Conservation (phyloP, 306 rosid species). For the Vigna trinervia region DNA sequence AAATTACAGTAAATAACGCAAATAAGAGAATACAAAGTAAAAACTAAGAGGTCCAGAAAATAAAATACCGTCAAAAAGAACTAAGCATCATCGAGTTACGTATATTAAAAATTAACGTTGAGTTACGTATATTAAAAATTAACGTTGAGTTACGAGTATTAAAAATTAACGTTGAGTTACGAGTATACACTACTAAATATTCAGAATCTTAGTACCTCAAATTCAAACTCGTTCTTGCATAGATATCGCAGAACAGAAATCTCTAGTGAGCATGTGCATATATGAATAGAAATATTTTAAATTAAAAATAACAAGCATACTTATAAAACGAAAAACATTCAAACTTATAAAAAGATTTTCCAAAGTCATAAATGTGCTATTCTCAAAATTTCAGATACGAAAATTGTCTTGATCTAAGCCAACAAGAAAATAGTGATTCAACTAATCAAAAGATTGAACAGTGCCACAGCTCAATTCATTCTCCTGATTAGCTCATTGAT, state of each 20-base stretch:
- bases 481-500: slow-evolving; percentile 89
- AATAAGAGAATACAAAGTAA: no score
- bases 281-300: not conserved
- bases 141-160: no score
- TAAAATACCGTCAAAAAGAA: no score
- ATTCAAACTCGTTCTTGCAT: not conserved
- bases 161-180: no score
- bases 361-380: slow-evolving; percentile 19
- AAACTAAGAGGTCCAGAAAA: no score
- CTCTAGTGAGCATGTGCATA: not conserved
- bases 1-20: no score
- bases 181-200: no score
- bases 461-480: slow-evolving; percentile 58
- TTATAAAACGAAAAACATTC: slow-evolving; percentile 23
- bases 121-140: no score
- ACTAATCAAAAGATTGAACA: slow-evolving; percentile 18
- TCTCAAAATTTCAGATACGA: slow-evolving; percentile 42
- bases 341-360: slow-evolving; percentile 32
- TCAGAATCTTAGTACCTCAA: no score
- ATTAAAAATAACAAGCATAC: slow-evolving; percentile 33
- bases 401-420: slow-evolving; percentile 29
- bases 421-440: slow-evolving; percentile 14
- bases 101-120: no score
- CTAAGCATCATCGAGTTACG: no score
- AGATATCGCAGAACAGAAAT: not conserved